Base-by-base conservation (phyloP, 225 moss, liverwort and hornwort genomes). In the Polytrichum formosum region DNA sequence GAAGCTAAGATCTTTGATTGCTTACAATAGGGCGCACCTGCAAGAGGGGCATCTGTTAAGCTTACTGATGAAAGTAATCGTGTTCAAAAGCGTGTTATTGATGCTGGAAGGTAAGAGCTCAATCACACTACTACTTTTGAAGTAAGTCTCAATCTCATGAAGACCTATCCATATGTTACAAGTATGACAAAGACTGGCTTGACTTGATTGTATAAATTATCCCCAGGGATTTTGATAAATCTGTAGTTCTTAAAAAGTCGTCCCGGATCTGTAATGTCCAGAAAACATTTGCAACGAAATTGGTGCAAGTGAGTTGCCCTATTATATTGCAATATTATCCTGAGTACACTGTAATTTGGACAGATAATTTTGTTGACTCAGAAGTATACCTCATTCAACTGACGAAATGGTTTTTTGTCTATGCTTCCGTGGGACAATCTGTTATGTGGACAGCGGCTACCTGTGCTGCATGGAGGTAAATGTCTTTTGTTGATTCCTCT, bases 391-490 rank as follows among this genome's bases (percentile, higher is more conserved):
- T 46, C 46, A 3, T 46, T 46, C 46, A 46, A 46, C 63, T 70
- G 64, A 53, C 55, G 55, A 59, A 25, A 59, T 30, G 28, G 18
- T 69, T 64, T 28, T 22, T 70, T 70, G 22, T 69, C 67, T 73
- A 8, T 35, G 69, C 7, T 30, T 8, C 54, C 8, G 28, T 30
- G 53, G 58, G 62, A 75, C 58, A 55, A 37, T 37, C 37, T 37
- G 16, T n/a, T 31, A 23, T 13, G 10, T 30, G 20, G 27, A 53
- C 87, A 94, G 95, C 71, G 95, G 95, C 73, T 95, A 95, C 82
- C 78, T 95, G 70, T 95, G 95, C 74, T 91, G 87, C 74, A 95
- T 95, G 95, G 95, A 95, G 92, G 94, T 94, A 35, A 76, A 73
- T 67, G 23, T 35, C 35, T 8, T 35, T 9, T 29, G 10, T 18